Evolutionary conservation across 2,329 filamentous ascomycete genomes (phyloP), one percentile per base, ranked within the genome.

Genomic region (Colletotrichum eremochloae): DNA sequence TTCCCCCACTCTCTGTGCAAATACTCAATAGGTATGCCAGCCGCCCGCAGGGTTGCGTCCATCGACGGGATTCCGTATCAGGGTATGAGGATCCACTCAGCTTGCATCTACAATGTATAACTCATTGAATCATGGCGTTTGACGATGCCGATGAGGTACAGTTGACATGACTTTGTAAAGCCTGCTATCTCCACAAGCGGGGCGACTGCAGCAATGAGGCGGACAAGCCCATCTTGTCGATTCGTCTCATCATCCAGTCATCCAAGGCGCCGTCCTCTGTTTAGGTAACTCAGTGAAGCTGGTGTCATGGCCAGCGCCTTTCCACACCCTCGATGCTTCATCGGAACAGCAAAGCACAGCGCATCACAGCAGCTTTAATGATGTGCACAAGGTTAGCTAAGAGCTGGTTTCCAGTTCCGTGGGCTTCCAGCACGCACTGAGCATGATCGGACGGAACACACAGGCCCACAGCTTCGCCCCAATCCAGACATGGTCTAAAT

Each of bases 41-140:
- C 68, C 73, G 72, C 48, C 58, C 67, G 63, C 48, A 60, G 62
- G 36, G n/a, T 63, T 58, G 38, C 64, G 60, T 71, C 58, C 75
- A 77, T 75, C 74, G 76, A 74, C 74, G 68, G 68, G 72, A 72
- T 69, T 67, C 64, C 64, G 33, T 56, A 29, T 55, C 40, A 63
- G 58, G 67, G 67, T 64, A 64, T 68, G 73, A 50, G 56, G 50
- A 62, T 68, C 55, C 61, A 68, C 69, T 67, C 38, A 63, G 48
- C 58, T 61, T 52, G 50, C 36, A 50, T 40, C n/a, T 48, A 48
- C 40, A 46, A 53, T 24, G 50, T 48, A 33, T 29, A 48, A 46
- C n/a, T 36, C n/a, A n/a, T 29, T 36, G 18, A 31, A 31, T 7
- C n/a, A 57, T 50, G 44, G 63, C 40, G 63, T 18, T n/a, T 50